Evolutionary conservation across 768 basidiomycete genomes (phyloP).

Genomic region (Russula sp.): DNA sequence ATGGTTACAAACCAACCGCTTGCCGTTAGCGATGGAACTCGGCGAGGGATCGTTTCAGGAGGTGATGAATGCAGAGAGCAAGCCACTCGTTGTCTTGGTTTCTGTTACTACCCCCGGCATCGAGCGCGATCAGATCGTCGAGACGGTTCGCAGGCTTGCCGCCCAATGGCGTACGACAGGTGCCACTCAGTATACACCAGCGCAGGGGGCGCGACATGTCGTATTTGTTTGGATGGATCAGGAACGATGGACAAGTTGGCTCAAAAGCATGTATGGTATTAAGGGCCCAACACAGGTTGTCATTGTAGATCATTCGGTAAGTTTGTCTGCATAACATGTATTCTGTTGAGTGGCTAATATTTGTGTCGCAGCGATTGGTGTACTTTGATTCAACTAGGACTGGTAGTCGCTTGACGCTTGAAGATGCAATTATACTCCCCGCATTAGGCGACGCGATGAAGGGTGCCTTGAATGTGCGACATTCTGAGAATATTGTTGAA

Average conservation of each 20-base stretch:
- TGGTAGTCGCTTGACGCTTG: constrained; percentile 55
- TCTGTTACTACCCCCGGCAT: constrained; percentile 42
- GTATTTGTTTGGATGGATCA: constrained; percentile 91
- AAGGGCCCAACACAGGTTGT: constrained; percentile 48
- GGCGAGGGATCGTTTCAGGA: constrained; percentile 75
- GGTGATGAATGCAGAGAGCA: constrained; percentile 77
- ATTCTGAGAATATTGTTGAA: constrained; percentile 72
- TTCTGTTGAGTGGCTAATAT: constrained; percentile 2
- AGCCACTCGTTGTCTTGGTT: constrained; percentile 76
- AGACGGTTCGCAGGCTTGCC: constrained; percentile 51
- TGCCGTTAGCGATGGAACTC: constrained; percentile 73
- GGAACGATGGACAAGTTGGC: constrained; percentile 80
- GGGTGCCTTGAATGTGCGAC: constrained; percentile 48
- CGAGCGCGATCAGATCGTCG: constrained; percentile 42
- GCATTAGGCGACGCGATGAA: constrained; percentile 64
- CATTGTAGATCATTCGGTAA: constrained; percentile 78
- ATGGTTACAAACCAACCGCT: constrained; percentile 69
- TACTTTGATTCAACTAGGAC: constrained; percentile 72
- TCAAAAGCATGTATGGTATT: constrained; percentile 89
- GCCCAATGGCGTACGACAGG: constrained; percentile 56
- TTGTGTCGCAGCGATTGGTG: constrained; percentile 51
- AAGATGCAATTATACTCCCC: constrained; percentile 56
- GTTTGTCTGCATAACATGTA: constrained; percentile 32
- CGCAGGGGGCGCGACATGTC: constrained; percentile 48
- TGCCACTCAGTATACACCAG: constrained; percentile 33